Base-by-base conservation (phyloP, 306 rosid genomes). In the Boehmeria nivea region DNA sequence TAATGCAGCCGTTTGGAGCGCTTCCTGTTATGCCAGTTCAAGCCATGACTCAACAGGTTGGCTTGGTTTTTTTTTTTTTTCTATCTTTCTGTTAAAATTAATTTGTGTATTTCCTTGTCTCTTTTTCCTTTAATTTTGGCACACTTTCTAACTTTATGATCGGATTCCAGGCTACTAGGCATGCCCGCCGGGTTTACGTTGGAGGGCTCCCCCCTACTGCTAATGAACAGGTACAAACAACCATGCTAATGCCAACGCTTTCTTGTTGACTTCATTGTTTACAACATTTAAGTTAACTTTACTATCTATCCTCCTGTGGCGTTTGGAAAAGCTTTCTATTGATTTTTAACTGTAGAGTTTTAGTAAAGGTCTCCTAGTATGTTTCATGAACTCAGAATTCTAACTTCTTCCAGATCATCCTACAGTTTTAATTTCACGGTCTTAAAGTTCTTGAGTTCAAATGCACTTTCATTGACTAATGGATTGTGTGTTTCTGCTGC, bases 41-140 rank as follows among this genome's bases (percentile, higher is more conserved):
- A 77, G 99, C 99, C 61, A 91, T 91, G 99, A 91, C 99, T 45
- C 99, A 91, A 56, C 99, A 91, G 99, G 99, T 87, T 64, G 59
- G 22, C 50, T 26, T 33, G 25, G 9, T 31, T 50, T 59, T 38
- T 53, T n/a, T 15, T 26, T 8, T 10, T 13, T 62, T 2, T 19
- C 28, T 1, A 8, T 19, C 44, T 13, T 52, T 34, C 24, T 38
- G 26, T 33, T 43, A 8, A 26, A 24, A 16, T 17, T 33, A 14
- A 1, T 9, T 49, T n/a, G 10, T 27, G 26, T 23, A 12, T 51
- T 56, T 5, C 34, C 26, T 44, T 20, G 2, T 40, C 31, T 19
- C n/a, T n/a, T 28, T 3, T 21, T 8, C n/a, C 4, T 15, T 43
- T 61, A 26, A 4, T 24, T 36, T 20, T 49, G 6, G 1, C 19